A percentile compares a stretch with the other conserved stretches of the same genome.
These are phyloP conservation scores for Acanthamoeba lenticulata DNA, from an alignment of 208 protist species.

Conservation along the genomic window DNA sequence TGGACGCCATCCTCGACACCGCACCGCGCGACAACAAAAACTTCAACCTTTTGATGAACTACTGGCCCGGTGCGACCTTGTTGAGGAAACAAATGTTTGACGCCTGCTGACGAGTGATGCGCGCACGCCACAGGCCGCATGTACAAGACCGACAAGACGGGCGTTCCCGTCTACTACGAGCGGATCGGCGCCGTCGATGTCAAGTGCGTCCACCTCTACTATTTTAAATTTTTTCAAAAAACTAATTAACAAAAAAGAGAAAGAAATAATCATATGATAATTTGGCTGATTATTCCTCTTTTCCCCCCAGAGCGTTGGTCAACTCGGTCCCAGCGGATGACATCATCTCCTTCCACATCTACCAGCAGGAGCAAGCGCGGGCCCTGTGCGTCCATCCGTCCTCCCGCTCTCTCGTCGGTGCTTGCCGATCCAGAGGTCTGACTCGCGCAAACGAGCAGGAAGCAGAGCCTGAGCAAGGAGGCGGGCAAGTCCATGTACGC, in stretches of 20 bases:
- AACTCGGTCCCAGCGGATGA: constrained; percentile 13
- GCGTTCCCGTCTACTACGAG: constrained; percentile 25
- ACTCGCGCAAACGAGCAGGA: not conserved
- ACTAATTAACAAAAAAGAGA: too few relatives aligned
- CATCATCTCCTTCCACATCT: constrained; percentile 45
- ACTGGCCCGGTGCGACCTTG: constrained; percentile 16
- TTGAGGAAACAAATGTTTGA: not conserved
- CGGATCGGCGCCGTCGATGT: constrained; percentile 43
- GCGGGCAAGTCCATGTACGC: constrained; percentile 53
- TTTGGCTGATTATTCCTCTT: too few relatives aligned
- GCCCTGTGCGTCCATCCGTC: not conserved
- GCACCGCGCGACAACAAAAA: constrained; percentile 32
- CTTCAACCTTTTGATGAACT: constrained; percentile 18
- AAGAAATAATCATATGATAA: too few relatives aligned
- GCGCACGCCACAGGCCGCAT: constrained; percentile 17
- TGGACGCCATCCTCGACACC: constrained; percentile 42
- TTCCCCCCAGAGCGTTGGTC: not conserved
- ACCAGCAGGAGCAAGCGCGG: constrained; percentile 48
- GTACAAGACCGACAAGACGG: constrained; percentile 38
- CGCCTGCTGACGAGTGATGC: too few relatives aligned
- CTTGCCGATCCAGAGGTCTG: not conserved
- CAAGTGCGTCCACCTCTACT: too few relatives aligned
- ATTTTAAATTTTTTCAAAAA: too few relatives aligned
- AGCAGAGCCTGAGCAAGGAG: not conserved
- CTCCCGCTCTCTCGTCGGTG: not conserved